Base-by-base conservation (phyloP, 148 eudicot species). In the Vaccinium macrocarpon region DNA sequence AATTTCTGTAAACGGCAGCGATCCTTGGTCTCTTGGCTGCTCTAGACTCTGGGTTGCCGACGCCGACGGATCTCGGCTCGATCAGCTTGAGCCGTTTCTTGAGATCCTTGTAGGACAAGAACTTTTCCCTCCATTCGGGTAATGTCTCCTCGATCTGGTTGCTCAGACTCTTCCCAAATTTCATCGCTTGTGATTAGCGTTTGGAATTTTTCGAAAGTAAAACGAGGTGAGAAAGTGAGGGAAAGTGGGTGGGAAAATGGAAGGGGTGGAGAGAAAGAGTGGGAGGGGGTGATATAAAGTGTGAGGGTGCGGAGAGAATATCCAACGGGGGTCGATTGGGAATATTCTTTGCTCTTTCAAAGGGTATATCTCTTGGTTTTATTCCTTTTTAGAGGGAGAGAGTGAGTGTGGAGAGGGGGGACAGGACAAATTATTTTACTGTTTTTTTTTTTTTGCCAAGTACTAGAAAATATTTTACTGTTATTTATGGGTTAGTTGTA, bases 101-200 rank as follows among this genome's bases (percentile, higher is more conserved):
- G 57, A 97, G 86, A 49, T 93, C 95, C 85, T 97, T 97, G 88
- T 97, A 97, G 6, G 95, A 94, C 85, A 97, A 80, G 82, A 95
- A 97, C 84, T 97, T 97, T 86, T 97, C 98, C 35, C 96, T 84
- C 99, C 99, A 97, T 84, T 97, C 98, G 0, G 99, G 99, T 59
- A 97, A 74, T 0, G 98, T 97, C 82, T 97, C 98, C 62, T 95
- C 99, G 81, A 97, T 93, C 92, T 95, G 98, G 78, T 90, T 94
- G 90, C 95, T 95, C 68, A 97, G 85, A 61, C 94, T 94, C 93
- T 95, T 97, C 19, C 99, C 98, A 76, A 97, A 97, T 91, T 97
- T 97, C 98, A 97, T 50, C 23, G 23, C 13, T 4, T 23, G 10
- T 15, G 5, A 6, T 9, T 11, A 27, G 5, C 10, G 62, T 8